phyloP scores from a whole-genome alignment of 169 alveolate genomes.

The Plasmodium reichenowi region DNA sequence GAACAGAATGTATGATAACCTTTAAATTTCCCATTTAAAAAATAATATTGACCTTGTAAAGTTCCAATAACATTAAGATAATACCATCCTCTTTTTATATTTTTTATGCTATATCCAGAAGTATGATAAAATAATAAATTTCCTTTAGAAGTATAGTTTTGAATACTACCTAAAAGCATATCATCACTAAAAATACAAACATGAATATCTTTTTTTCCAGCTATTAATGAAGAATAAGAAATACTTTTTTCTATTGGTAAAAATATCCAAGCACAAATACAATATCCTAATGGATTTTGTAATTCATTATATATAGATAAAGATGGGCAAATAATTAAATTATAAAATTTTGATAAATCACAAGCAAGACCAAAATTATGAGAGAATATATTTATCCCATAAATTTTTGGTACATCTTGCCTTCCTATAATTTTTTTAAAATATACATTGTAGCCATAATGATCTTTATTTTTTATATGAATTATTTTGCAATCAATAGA shows the following conservation, averaged over 20 bases:
- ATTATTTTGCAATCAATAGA: background rate
- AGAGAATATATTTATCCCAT: conserved; percentile 47
- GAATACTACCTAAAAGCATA: conserved; percentile 49
- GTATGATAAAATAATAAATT: conserved; percentile 30
- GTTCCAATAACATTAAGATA: conserved; percentile 62
- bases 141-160: conserved; percentile 27
- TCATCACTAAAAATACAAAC: conserved; percentile 46
- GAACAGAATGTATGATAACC: conserved; percentile 71
- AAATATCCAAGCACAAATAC: conserved; percentile 47
- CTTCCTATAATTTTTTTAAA: conserved; percentile 29
- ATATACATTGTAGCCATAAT: conserved; percentile 57
- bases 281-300: conserved; percentile 31
- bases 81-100: conserved; percentile 62
- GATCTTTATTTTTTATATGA: conserved; percentile 13
- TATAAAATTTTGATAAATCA: conserved; percentile 58
- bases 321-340: conserved; percentile 36
- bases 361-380: conserved; percentile 33
- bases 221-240: conserved; percentile 47
- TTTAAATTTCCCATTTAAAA: conserved; percentile 54
- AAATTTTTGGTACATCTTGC: conserved; percentile 40
- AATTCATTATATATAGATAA: conserved; percentile 60
- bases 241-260: conserved; percentile 52
- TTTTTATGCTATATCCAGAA: conserved; percentile 59
- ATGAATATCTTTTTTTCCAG: conserved; percentile 63
- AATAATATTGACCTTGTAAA: conserved; percentile 56